Percentiles rank a stretch among this genome's conserved stretches.
Evolutionary conservation across 2,329 filamentous ascomycete species (phyloP).

Genomic region (Ophiocordyceps camponoti-floridani): DNA sequence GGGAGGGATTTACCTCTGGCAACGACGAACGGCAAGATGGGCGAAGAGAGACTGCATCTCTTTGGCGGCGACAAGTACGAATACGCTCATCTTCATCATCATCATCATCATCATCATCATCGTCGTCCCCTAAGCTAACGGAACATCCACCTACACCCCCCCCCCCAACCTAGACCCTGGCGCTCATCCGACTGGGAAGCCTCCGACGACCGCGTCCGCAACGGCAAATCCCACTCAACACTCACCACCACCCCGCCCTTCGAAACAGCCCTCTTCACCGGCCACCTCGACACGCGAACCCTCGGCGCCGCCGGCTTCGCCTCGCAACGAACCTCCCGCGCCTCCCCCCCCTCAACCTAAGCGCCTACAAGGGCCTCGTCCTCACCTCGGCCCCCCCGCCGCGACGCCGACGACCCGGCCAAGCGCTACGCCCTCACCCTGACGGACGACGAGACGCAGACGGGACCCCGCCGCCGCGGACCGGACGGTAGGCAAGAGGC

Average conservation of each 20-base stretch:
- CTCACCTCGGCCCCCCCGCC: slow-evolving; percentile 21
- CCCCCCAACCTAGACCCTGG: slow-evolving; percentile 32
- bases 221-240: slow-evolving; percentile 44
- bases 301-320: slow-evolving; percentile 72
- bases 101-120: too few species aligned
- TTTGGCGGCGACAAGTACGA: slow-evolving; percentile 23
- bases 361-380: slow-evolving; percentile 40
- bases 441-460: slow-evolving; percentile 57
- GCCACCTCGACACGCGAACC: slow-evolving; percentile 52
- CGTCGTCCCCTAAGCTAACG: neutral
- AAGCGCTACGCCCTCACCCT: slow-evolving; percentile 59
- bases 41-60: slow-evolving; percentile 13
- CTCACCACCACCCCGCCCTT: slow-evolving; percentile 16
- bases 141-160: neutral
- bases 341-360: slow-evolving; percentile 43
- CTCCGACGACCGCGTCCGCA: slow-evolving; percentile 61
- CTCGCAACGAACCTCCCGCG: slow-evolving; percentile 49
- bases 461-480: too few species aligned
- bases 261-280: slow-evolving; percentile 40
- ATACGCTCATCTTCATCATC: too few species aligned
- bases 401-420: slow-evolving; percentile 26
- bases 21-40: too few species aligned
- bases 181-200: slow-evolving; percentile 42
- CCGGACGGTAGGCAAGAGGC: too few species aligned
- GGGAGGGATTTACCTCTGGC: too few species aligned